Percentiles rank a stretch among this genome's conserved stretches.
Conservation (phyloP, 2,329 filamentous ascomycete genomes). For the Sodiomyces alkalinus region DNA sequence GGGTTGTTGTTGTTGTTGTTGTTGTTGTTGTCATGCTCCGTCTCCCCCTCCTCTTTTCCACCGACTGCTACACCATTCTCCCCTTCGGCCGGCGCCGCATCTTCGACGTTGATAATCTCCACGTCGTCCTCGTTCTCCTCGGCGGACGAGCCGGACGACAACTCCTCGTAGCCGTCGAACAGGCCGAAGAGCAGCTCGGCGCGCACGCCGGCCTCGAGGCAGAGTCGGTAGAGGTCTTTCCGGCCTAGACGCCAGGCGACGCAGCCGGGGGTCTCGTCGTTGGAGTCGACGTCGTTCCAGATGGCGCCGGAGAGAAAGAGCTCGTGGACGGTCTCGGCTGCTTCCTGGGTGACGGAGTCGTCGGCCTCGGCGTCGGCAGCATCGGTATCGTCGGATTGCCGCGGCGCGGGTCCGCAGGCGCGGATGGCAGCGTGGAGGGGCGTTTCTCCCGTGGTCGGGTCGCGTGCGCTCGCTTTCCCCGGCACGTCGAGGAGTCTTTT, state of each 20-base stretch:
- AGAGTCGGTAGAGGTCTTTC: conserved; percentile 58
- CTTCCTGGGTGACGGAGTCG: conserved; percentile 37
- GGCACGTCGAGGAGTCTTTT: conserved; percentile 52
- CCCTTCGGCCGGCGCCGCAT: conserved; percentile 11
- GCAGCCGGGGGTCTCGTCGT: conserved; percentile 84
- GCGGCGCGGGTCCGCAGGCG: conserved; percentile 38
- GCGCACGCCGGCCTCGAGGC: conserved; percentile 79
- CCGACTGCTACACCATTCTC: conserved; percentile 11
- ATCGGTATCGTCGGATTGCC: conserved; percentile 8
- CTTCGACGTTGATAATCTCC: conserved; percentile 19
- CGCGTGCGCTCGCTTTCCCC: conserved; percentile 59
- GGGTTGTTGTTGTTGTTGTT: too few relatives aligned
- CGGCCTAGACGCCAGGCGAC: conserved; percentile 58
- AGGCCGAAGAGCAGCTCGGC: conserved; percentile 77
- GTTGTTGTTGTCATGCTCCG: conserved; percentile 15
- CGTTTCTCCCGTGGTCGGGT: conserved; percentile 71
- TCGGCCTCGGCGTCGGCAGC: conserved; percentile 16
- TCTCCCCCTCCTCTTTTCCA: conserved; percentile 10
- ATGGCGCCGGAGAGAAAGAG: conserved; percentile 81
- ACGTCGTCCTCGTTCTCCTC: conserved; percentile 28
- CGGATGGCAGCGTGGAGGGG: conserved; percentile 84
- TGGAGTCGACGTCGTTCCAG: conserved; percentile 86
- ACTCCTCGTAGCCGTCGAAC: conserved; percentile 65
- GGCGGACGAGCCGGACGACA: conserved; percentile 41
- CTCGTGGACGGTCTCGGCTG: conserved; percentile 53